Evolutionary conservation across 305 asterid species (phyloP).

Genomic region (Fraxinus velutina): DNA sequence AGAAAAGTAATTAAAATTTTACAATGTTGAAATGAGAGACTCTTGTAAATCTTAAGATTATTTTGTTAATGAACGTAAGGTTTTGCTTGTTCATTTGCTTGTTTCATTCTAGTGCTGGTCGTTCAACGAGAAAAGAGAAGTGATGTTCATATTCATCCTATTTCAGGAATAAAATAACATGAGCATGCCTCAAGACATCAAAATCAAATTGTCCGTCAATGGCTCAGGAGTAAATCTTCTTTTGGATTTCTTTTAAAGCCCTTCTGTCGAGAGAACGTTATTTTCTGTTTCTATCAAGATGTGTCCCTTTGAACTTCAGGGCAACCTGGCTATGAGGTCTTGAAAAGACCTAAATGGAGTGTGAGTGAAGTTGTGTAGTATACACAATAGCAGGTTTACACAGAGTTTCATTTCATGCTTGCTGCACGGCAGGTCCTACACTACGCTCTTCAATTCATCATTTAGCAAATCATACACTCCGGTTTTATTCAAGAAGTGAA

Average conservation of each 20-base stretch:
- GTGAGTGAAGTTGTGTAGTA: neutral
- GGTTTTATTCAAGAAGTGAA: neutral
- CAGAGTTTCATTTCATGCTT: neutral
- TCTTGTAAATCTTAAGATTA: neutral
- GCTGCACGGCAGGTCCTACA: neutral
- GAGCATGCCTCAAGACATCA: constrained; percentile 10
- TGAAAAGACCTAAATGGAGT: neutral
- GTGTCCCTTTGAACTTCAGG: constrained; percentile 6
- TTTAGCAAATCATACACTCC: neutral
- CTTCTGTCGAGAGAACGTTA: neutral
- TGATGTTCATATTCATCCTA: neutral
- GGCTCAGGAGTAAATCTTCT: constrained; percentile 7
- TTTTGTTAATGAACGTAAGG: neutral
- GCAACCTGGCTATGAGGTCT: constrained; percentile 12
- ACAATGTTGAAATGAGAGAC: neutral
- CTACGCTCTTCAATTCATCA: neutral
- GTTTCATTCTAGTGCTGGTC: neutral
- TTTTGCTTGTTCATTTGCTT: constrained; percentile 3
- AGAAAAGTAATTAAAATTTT: neutral
- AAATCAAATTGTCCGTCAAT: constrained; percentile 19
- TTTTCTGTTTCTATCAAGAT: neutral
- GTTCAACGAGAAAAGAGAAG: neutral
- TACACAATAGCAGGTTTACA: neutral
- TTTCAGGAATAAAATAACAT: constrained; percentile 4
- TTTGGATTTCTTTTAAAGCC: neutral